Evolutionary conservation across 2,329 filamentous ascomycete genomes (phyloP).

Genomic region (Mycosphaerella sp.): DNA sequence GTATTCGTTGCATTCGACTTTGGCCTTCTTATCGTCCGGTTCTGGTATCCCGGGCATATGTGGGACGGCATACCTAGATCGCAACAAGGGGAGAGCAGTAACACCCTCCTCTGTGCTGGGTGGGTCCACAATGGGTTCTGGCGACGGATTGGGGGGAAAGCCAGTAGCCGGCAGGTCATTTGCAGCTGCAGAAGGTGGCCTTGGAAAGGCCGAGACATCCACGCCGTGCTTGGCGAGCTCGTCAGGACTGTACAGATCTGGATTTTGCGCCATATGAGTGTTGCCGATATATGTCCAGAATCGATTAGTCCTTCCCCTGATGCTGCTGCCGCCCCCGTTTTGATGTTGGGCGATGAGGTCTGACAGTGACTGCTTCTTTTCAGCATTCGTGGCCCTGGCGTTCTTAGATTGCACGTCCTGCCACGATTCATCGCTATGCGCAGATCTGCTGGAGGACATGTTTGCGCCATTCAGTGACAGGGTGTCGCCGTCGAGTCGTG

Average conservation of each 20-base stretch:
- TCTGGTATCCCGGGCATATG: conserved; percentile 13
- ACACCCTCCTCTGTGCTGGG: conserved; percentile 12
- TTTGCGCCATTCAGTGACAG: conserved; percentile 25
- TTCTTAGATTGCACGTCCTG: conserved; percentile 21
- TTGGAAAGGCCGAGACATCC: conserved; percentile 4
- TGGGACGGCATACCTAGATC: conserved; percentile 18
- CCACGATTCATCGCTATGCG: conserved; percentile 22
- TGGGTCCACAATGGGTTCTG: conserved; percentile 8
- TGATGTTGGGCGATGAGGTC: conserved; percentile 31
- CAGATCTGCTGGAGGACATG: background rate
- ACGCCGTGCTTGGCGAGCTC: conserved; percentile 29
- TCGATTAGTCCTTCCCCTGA: conserved; percentile 29
- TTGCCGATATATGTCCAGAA: conserved; percentile 36
- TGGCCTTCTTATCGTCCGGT: conserved; percentile 11
- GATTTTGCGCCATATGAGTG: conserved; percentile 33
- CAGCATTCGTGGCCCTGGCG: conserved; percentile 11
- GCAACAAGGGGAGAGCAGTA: conserved; percentile 14
- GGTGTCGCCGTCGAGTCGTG: conserved; percentile 22
- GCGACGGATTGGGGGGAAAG: conserved; percentile 7
- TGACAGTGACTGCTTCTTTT: conserved; percentile 27
- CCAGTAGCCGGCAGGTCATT: conserved; percentile 11
- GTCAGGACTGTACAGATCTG: conserved; percentile 29
- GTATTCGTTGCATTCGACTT: background rate
- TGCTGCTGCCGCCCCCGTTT: conserved; percentile 14
- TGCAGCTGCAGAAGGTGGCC: conserved; percentile 4